phyloP scores from a whole-genome alignment of 495 filamentous ascomycete genomes.

The Rhizodiscina lignyota region DNA sequence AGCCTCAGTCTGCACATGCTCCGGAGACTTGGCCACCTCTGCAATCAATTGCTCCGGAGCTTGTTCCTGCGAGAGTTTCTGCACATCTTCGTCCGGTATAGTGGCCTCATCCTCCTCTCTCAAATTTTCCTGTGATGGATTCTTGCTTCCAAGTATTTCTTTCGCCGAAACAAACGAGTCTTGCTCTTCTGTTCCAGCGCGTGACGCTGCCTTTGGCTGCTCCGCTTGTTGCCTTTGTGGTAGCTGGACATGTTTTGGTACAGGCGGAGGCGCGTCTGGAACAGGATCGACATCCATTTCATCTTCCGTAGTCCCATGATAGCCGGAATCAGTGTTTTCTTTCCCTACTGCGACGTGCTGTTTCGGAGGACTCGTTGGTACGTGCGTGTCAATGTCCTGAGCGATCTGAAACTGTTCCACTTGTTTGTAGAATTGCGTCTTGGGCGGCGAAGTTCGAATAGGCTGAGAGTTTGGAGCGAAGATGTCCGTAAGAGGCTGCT shows the following conservation, averaged over 20 bases:
- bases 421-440: slow-evolving; percentile 11
- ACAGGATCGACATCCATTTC: slow-evolving; percentile 28
- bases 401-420: slow-evolving; percentile 16
- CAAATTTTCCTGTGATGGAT: slow-evolving; percentile 15
- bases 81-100: background rate
- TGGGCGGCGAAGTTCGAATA: slow-evolving; percentile 11
- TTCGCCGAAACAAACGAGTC: slow-evolving; percentile 53
- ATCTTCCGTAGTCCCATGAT: slow-evolving; percentile 57
- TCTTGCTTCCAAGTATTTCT: slow-evolving; percentile 32
- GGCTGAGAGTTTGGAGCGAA: slow-evolving; percentile 38
- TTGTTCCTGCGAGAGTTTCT: background rate
- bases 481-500: slow-evolving; percentile 67
- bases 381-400: slow-evolving; percentile 5
- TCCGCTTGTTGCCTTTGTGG: slow-evolving; percentile 13
- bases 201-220: no score
- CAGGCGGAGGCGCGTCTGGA: slow-evolving; percentile 16
- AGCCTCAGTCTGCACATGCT: background rate
- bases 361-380: background rate
- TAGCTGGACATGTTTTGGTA: background rate
- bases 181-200: slow-evolving; percentile 37
- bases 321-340: slow-evolving; percentile 51
- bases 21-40: background rate
- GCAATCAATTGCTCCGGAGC: background rate
- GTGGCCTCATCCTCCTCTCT: slow-evolving; percentile 3
- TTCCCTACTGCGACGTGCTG: slow-evolving; percentile 5